Conservation (phyloP, 2,329 filamentous ascomycete genomes). For the Leptosphaerulina australis region DNA sequence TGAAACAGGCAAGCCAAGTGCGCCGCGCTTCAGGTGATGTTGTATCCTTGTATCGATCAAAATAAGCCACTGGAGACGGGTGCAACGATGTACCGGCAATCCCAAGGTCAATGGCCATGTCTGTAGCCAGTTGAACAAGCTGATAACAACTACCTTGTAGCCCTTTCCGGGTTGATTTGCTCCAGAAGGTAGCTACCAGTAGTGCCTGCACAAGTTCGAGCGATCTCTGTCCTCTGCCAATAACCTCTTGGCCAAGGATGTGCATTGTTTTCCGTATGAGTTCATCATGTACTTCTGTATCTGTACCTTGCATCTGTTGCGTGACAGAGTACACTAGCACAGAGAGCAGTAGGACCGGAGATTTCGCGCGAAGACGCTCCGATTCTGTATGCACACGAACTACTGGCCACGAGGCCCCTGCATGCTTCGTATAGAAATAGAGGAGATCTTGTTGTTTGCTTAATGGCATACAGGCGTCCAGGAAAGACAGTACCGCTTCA, state of each 20-base stretch:
- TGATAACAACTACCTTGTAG: constrained; percentile 34
- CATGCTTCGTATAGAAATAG: constrained; percentile 21
- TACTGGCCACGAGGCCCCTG: constrained; percentile 30
- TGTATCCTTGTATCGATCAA: constrained; percentile 27
- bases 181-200: constrained; percentile 34
- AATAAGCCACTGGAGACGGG: constrained; percentile 33
- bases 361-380: constrained; percentile 28
- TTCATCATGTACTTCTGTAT: constrained; percentile 33
- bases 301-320: constrained; percentile 28
- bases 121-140: constrained; percentile 34
- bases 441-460: constrained; percentile 31
- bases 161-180: constrained; percentile 26
- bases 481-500: constrained; percentile 25
- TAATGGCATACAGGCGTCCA: constrained; percentile 29
- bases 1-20: constrained; percentile 39
- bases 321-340: constrained; percentile 28
- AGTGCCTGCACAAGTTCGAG: constrained; percentile 39
- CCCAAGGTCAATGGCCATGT: constrained; percentile 39
- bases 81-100: constrained; percentile 33
- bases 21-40: constrained; percentile 34
- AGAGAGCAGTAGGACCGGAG: constrained; percentile 31
- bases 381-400: constrained; percentile 19
- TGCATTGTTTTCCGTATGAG: constrained; percentile 31
- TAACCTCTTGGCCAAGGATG: constrained; percentile 30
- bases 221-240: constrained; percentile 32